Percentiles rank a stretch among this genome's conserved stretches.
Evolutionary conservation across 257 asterid genomes (phyloP).

Genomic region (Lycium barbarum): DNA sequence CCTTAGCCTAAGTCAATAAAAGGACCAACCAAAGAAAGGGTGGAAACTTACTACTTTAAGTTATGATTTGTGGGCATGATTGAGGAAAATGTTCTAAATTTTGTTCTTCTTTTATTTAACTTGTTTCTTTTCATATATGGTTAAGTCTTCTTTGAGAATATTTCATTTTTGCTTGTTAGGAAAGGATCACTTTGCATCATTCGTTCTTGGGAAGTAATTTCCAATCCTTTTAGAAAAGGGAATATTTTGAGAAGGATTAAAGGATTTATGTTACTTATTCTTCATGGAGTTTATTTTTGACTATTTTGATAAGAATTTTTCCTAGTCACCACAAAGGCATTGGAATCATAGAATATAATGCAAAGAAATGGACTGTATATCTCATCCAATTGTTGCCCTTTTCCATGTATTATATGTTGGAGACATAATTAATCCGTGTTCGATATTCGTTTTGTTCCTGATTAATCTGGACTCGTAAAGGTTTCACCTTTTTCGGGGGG

Average conservation of each 20-base stretch:
- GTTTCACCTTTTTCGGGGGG: not conserved
- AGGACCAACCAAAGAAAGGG: slow-evolving; percentile 25
- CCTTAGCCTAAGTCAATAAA: slow-evolving; percentile 12
- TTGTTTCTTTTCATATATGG: not conserved
- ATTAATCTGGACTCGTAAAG: not conserved
- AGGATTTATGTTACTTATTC: not conserved
- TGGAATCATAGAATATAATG: not conserved
- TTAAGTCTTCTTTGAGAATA: slow-evolving; percentile 28
- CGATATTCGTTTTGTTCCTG: not conserved
- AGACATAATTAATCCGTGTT: not conserved
- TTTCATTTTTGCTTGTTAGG: slow-evolving; percentile 14
- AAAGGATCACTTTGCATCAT: slow-evolving; percentile 34
- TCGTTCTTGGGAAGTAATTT: slow-evolving; percentile 30
- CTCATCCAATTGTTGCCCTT: not conserved
- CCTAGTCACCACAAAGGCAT: not conserved
- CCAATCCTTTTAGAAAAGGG: slow-evolving; percentile 23
- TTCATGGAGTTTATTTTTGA: not conserved
- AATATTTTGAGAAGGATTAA: slow-evolving; percentile 26
- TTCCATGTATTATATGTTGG: not conserved
- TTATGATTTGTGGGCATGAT: slow-evolving; percentile 31
- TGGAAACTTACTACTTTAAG: slow-evolving; percentile 35
- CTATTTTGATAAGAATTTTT: not conserved
- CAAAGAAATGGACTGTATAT: not conserved
- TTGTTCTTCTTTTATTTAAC: slow-evolving; percentile 30
- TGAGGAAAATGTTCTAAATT: slow-evolving; percentile 15